A percentile compares a stretch with the other conserved stretches of the same genome.
Evolutionary conservation across 2,329 filamentous ascomycete species (phyloP).

Genomic region (Chalaropsis thielavioides): DNA sequence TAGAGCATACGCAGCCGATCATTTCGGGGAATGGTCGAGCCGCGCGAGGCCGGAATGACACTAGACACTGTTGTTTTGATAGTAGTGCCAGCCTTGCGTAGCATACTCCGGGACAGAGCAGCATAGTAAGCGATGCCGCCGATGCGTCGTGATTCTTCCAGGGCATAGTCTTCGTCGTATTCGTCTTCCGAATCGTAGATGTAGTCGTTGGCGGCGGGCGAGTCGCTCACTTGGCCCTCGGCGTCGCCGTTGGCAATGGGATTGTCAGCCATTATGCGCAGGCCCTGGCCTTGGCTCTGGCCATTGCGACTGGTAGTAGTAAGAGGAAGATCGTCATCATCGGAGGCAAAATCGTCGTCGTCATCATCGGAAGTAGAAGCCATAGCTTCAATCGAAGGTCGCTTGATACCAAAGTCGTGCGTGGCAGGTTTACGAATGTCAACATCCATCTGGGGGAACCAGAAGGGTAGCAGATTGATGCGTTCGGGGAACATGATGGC

Average conservation of each 20-base stretch:
- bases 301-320: neutral
- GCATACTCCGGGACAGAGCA: constrained; percentile 27
- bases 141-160: constrained; percentile 62
- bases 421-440: constrained; percentile 89
- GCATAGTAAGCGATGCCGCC: constrained; percentile 65
- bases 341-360: constrained; percentile 55
- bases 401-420: constrained; percentile 80
- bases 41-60: constrained; percentile 41
- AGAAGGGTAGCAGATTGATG: constrained; percentile 86
- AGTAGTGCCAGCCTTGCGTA: constrained; percentile 10
- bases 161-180: constrained; percentile 55
- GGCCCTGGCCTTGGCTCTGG: neutral
- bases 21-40: constrained; percentile 42
- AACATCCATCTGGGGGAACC: constrained; percentile 96
- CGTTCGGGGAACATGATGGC: constrained; percentile 73
- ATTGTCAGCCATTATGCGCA: constrained; percentile 20
- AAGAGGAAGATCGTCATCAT: constrained; percentile 37
- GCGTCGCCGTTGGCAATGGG: constrained; percentile 41
- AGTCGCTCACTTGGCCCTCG: constrained; percentile 65
- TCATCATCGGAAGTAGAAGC: constrained; percentile 63
- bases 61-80: constrained; percentile 1
- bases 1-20: constrained; percentile 40
- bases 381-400: constrained; percentile 42
- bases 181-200: constrained; percentile 81
- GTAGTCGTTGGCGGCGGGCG: constrained; percentile 47